A percentile compares a stretch with the other conserved stretches of the same genome.
These are phyloP conservation scores for Suillus subaureus DNA, from an alignment of 768 basidiomycete species.

Conservation along the genomic window DNA sequence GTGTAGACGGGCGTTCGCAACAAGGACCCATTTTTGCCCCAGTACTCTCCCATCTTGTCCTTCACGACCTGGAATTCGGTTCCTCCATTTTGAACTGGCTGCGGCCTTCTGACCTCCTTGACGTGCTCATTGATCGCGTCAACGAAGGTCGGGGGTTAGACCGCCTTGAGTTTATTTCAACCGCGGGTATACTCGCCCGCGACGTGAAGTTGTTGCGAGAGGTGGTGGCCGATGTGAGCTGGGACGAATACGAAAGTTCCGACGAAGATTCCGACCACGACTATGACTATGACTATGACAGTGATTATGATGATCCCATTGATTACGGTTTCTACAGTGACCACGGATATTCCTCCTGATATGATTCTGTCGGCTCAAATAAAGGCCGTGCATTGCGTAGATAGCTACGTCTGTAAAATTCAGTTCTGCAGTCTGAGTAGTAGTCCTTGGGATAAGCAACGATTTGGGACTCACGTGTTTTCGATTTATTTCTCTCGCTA, in stretches of 20 bases:
- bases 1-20: background rate
- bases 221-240: constrained; percentile 6
- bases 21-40: background rate
- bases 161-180: background rate
- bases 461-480: no score
- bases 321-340: background rate
- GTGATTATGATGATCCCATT: background rate
- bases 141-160: constrained; percentile 1
- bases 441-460: no score
- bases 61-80: background rate
- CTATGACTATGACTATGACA: background rate
- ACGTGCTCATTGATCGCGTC: constrained; percentile 8
- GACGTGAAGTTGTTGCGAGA: constrained; percentile 1
- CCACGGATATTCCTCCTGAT: background rate
- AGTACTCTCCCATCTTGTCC: background rate
- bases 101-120: background rate
- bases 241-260: constrained; percentile 1
- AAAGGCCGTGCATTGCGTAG: background rate
- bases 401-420: background rate
- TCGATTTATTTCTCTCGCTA: no score
- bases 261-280: background rate
- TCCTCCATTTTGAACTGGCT: no score
- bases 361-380: background rate
- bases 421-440: background rate
- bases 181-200: background rate